phyloP scores from a whole-genome alignment of 208 protist species.

The Crithidia brevicula region DNA sequence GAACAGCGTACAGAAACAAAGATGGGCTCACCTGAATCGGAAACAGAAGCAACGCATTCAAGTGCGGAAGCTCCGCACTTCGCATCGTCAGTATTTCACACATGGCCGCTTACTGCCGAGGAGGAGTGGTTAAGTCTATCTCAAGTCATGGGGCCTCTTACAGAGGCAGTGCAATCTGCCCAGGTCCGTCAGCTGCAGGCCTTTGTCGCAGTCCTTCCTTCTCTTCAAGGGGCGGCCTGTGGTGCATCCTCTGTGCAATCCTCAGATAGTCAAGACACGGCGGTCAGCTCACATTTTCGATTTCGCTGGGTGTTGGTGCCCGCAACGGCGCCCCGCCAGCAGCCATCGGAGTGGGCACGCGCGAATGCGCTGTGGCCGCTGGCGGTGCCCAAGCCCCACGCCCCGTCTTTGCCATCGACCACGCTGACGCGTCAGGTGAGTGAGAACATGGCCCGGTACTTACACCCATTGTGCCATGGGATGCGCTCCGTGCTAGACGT shows the following conservation, averaged over 20 bases:
- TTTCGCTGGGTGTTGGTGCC: constrained; percentile 55
- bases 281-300: neutral
- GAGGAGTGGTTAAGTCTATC: neutral
- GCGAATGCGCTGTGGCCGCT: constrained; percentile 78
- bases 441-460: constrained; percentile 24
- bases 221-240: no score
- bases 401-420: constrained; percentile 11
- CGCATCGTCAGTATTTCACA: neutral
- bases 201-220: neutral
- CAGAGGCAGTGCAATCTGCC: neutral
- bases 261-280: no score
- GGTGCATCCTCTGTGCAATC: no score
- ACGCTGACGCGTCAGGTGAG: constrained; percentile 20
- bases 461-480: constrained; percentile 40
- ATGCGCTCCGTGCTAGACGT: neutral
- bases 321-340: constrained; percentile 48
- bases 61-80: neutral
- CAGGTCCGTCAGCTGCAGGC: neutral
- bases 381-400: constrained; percentile 62
- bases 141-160: neutral
- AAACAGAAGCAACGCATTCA: neutral
- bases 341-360: constrained; percentile 50
- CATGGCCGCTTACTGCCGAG: neutral
- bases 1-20: no score
- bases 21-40: no score